phyloP scores from a whole-genome alignment of 2,329 filamentous ascomycete species.

The Aspergillus hortae region DNA sequence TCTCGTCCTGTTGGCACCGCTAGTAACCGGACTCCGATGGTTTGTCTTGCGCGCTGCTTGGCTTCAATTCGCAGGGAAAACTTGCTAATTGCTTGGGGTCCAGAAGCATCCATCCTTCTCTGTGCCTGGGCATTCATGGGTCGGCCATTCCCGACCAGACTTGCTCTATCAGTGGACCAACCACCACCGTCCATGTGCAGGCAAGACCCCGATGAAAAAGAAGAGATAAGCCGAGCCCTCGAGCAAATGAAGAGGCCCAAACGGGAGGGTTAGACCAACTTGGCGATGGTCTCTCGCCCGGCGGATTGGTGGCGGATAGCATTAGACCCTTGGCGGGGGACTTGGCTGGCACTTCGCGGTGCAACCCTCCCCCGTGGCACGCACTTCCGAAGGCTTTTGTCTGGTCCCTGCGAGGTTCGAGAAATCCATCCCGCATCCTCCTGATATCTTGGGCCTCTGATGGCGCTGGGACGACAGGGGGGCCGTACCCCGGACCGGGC shows the following conservation, averaged over 20 bases:
- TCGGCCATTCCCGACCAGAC: background rate
- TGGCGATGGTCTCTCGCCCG: slow-evolving; percentile 2
- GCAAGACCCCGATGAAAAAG: background rate
- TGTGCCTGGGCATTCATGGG: background rate
- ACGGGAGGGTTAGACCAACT: slow-evolving; percentile 8
- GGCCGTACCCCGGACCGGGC: background rate
- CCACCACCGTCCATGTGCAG: background rate
- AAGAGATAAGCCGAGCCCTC: background rate
- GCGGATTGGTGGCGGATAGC: background rate
- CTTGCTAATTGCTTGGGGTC: background rate
- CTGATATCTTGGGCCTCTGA: no score
- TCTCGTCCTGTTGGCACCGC: background rate
- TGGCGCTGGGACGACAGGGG: background rate
- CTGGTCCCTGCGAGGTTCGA: background rate
- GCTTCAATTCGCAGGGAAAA: background rate
- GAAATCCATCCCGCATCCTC: background rate
- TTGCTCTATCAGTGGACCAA: background rate
- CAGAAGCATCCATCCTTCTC: background rate
- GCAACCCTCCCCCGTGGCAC: slow-evolving; percentile 23
- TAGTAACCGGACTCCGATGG: background rate
- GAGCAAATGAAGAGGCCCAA: background rate
- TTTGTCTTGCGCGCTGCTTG: background rate
- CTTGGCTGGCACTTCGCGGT: slow-evolving; percentile 23
- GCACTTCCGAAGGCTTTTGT: background rate
- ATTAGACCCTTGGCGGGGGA: slow-evolving; percentile 1